A percentile compares a stretch with the other conserved stretches of the same genome.
phyloP scores from a whole-genome alignment of 148 eudicot genomes.

The Nepenthes mirabilis region DNA sequence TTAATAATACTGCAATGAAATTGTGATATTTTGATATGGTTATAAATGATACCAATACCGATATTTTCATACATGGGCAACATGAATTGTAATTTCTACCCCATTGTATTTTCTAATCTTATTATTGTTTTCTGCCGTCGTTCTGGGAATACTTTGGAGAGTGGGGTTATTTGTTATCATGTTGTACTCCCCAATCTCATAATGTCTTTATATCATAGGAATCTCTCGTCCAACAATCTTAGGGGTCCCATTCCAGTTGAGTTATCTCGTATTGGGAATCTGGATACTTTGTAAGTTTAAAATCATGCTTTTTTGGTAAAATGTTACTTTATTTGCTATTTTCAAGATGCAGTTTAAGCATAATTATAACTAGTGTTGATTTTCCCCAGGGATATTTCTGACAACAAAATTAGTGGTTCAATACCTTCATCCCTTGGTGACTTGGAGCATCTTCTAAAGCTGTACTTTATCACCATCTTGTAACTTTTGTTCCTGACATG shows the following conservation, averaged over 20 bases:
- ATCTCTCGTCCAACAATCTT: constrained; percentile 73
- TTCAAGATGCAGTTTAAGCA: neutral
- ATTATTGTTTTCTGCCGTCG: too few relatives aligned
- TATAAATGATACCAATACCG: too few relatives aligned
- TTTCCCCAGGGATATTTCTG: constrained; percentile 67
- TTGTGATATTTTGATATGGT: too few relatives aligned
- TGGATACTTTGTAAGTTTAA: constrained; percentile 74
- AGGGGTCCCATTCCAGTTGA: constrained; percentile 84
- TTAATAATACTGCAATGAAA: too few relatives aligned
- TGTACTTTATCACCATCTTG: constrained; percentile 30
- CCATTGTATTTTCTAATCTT: too few relatives aligned
- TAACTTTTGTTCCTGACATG: neutral
- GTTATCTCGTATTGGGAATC: constrained; percentile 85
- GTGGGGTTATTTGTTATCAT: neutral
- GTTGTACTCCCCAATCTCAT: neutral
- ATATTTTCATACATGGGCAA: too few relatives aligned
- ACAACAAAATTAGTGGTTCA: constrained; percentile 56
- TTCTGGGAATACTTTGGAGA: too few relatives aligned
- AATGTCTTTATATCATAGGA: constrained; percentile 29
- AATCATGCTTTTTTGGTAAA: neutral
- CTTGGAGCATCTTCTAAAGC: constrained; percentile 90
- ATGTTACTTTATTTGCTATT: neutral
- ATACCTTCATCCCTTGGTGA: constrained; percentile 93
- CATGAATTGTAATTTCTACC: too few relatives aligned
- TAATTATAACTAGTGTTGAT: neutral